Evolutionary conservation across 371 early-diverging fungal species (phyloP).

Genomic region (Dichotomocladium elegans): DNA sequence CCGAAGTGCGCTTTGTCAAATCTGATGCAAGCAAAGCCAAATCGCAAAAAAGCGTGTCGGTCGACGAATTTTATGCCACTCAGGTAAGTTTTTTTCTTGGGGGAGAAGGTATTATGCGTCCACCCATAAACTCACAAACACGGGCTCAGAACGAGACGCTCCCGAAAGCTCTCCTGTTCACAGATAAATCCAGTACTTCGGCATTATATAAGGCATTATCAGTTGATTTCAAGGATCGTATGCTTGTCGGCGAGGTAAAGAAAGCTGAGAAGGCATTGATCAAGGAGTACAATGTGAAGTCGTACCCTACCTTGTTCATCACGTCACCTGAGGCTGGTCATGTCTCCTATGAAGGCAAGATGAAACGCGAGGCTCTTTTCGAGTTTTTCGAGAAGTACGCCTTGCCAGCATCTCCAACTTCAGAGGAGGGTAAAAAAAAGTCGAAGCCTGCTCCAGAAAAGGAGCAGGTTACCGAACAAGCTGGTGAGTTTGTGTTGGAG

Average conservation of each 20-base stretch:
- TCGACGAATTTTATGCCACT: constrained; percentile 49
- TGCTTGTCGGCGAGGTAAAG: constrained; percentile 73
- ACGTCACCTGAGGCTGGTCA: constrained; percentile 38
- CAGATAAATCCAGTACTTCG: constrained; percentile 68
- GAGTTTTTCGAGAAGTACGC: constrained; percentile 61
- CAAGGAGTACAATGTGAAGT: constrained; percentile 50
- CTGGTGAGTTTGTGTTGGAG: not conserved
- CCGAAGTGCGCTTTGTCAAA: constrained; percentile 50
- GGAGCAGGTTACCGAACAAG: not conserved
- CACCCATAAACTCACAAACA: not conserved
- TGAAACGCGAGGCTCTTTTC: constrained; percentile 53
- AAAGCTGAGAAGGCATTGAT: constrained; percentile 48
- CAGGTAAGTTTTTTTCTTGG: constrained; percentile 44
- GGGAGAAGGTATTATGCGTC: not conserved
- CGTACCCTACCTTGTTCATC: constrained; percentile 65
- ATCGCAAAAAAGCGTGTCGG: constrained; percentile 50
- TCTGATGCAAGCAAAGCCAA: constrained; percentile 44
- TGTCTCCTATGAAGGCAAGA: constrained; percentile 40
- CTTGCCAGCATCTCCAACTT: constrained; percentile 13
- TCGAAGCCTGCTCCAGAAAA: not conserved
- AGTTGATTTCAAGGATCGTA: constrained; percentile 59
- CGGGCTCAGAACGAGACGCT: constrained; percentile 30
- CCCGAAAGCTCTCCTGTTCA: constrained; percentile 74
- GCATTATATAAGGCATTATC: constrained; percentile 85
- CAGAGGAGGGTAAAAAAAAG: not conserved